Evolutionary conservation across 2,329 filamentous ascomycete species (phyloP), one percentile per base, ranked within the genome.

Genomic region (Proliferodiscus dingleyae): DNA sequence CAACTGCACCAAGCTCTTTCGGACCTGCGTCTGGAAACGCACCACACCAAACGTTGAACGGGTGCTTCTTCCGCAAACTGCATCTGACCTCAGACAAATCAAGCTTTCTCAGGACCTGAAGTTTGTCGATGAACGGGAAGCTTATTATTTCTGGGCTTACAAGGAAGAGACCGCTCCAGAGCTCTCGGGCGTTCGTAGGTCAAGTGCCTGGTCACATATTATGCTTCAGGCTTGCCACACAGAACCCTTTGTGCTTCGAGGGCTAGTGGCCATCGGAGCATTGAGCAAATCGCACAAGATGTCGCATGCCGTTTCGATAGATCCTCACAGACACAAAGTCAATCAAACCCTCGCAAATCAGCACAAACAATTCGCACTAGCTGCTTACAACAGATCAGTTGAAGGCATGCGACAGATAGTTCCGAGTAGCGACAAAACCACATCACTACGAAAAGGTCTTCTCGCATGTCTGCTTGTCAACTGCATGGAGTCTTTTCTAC

Each of bases 211-310:
- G 50, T 47, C 38, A 30, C 44, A 48, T 37, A 46, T 43, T 22
- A 40, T 55, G 5, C 33, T 53, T 1, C 52, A 51, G 40, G 43
- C 45, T 28, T 52, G 44, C 26, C 47, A 50, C 39, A 36, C 45
- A 2, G 45, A 55, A 33, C 47, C 41, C 4, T 49, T 51, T 33
- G 41, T 53, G 2, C 43, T 45, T 32, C 43, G 41, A 43, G 41
- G 50, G n/a, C 36, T 55, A 3, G 43, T 53, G 3, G 47, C 52
- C 2, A 40, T 55, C 6, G 48, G 52, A 24, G 52, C 50, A 9
- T 44, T 55, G 15, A 41, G 44, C 24, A 44, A 45, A 22, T 36
- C 44, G 8, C 18, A 46, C 42, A 50, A 53, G 23, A 41, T 34
- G 21, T 13, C 26, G 4, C 28, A 46, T 39, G 11, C 37, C 5